Base-by-base conservation (phyloP, 257 asterid species). In the Lithospermum erythrorhizon region DNA sequence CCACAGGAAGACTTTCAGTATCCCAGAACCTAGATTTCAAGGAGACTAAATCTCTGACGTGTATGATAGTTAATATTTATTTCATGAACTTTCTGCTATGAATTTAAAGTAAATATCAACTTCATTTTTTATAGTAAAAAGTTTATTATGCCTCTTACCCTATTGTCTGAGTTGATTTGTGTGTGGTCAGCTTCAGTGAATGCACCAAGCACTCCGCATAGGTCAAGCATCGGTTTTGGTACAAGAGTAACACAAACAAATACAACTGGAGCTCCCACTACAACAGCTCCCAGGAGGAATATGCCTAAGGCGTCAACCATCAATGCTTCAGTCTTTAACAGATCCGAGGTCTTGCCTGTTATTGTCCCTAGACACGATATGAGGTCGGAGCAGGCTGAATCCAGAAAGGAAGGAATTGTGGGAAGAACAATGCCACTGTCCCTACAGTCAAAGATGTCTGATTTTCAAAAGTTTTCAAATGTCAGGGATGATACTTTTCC, bases 291-390 rank as follows among this genome's bases (percentile, higher is more conserved):
- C 30, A 91, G 79, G 79, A 78, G 88, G 68, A 89, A 81, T 70
- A 58, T 86, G 54, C 75, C 74, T 23, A 91, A 80, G 73, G 83
- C 70, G 68, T 70, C 88, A 63, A 67, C 78, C 55, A 49, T 79
- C 62, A 83, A 67, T 57, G 47, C 68, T 63, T 68, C 90, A 20
- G 57, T 70, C 53, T 72, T 82, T 82, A 79, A 65, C 67, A 76
- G 85, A 71, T 78, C 95, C 64, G 98, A 89, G 64, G 86, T 74
- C 47, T 65, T 80, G 48, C 99, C 90, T 47, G 89, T 88, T 23
- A 37, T 93, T 74, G 97, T 89, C 67, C 95, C 99, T 47, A 78
- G 95, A 78, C 78, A 81, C 78, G 83, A 78, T 75, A 67, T 75
- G 55, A 82, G 82, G 79, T 62, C 72, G 30, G 97, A 91, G 71